Percentiles rank a stretch among this genome's conserved stretches.
phyloP scores from a whole-genome alignment of 306 rosid species.

The Medicago lupulina region DNA sequence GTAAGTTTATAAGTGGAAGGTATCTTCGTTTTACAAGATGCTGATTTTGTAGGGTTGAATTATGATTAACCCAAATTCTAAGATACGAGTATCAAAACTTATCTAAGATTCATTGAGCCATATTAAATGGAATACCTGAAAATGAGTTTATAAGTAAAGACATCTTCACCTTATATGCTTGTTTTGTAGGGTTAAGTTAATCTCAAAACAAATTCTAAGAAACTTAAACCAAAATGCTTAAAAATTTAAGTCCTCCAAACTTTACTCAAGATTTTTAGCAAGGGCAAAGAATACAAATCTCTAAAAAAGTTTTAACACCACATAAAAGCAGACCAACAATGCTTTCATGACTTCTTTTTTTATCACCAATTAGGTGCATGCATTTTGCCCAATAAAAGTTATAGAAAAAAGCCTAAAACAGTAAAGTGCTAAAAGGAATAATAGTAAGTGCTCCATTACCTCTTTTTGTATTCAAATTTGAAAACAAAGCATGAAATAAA shows the following conservation, averaged over 20 bases:
- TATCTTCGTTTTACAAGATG: neutral
- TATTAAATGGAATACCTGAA: too few species aligned
- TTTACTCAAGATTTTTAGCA: neutral
- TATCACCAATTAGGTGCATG: neutral
- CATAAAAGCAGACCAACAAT: neutral
- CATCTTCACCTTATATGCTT: too few species aligned
- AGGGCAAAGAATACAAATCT: neutral
- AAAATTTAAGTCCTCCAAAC: neutral
- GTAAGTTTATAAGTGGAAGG: neutral
- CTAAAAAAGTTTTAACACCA: neutral
- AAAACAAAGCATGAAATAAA: slow-evolving; percentile 13
- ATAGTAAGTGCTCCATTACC: neutral
- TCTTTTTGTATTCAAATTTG: neutral
- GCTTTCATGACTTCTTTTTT: neutral
- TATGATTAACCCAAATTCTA: neutral
- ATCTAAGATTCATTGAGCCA: too few species aligned
- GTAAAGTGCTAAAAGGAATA: neutral
- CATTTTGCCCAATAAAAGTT: neutral
- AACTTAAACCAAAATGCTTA: neutral
- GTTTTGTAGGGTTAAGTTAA: too few species aligned
- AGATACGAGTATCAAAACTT: too few species aligned
- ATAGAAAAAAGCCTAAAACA: neutral
- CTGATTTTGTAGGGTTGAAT: neutral
- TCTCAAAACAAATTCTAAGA: neutral
- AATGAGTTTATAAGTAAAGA: neutral